Conservation (phyloP, 306 rosid species). For the Heteromeles arbutifolia region DNA sequence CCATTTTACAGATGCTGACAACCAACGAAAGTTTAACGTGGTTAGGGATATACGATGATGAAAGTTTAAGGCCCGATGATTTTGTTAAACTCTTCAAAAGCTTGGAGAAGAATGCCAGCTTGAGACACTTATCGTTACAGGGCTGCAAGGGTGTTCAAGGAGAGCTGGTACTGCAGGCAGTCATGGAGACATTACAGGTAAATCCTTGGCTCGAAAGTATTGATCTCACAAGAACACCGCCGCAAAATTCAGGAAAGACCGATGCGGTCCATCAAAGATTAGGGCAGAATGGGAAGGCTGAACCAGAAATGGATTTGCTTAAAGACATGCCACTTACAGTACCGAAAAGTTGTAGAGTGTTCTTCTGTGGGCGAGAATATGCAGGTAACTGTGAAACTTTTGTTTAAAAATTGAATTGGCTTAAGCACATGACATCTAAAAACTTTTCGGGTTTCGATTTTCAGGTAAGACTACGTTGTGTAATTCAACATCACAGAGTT, state of each 20-base stretch:
- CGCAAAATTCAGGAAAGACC: slow-evolving; percentile 69
- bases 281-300: slow-evolving; percentile 80
- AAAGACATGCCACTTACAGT: slow-evolving; percentile 80
- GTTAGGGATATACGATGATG: slow-evolving; percentile 69
- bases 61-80: slow-evolving; percentile 65
- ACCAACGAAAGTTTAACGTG: slow-evolving; percentile 62
- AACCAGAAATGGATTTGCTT: slow-evolving; percentile 75
- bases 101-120: slow-evolving; percentile 77
- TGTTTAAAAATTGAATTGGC: not conserved
- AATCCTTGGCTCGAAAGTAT: slow-evolving; percentile 96
- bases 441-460: slow-evolving; percentile 16
- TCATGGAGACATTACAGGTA: slow-evolving; percentile 71
- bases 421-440: not conserved
- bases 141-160: slow-evolving; percentile 85
- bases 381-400: slow-evolving; percentile 43
- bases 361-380: slow-evolving; percentile 89
- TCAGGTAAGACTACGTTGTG: slow-evolving; percentile 85
- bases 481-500: slow-evolving; percentile 69
- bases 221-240: slow-evolving; percentile 77
- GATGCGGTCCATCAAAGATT: slow-evolving; percentile 56
- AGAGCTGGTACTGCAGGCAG: slow-evolving; percentile 54
- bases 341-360: slow-evolving; percentile 84
- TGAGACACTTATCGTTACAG: slow-evolving; percentile 61
- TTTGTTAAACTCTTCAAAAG: slow-evolving; percentile 63
- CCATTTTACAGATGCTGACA: slow-evolving; percentile 52